Conservation (phyloP, 129 eudicot species). For the Deinandra increscens region DNA sequence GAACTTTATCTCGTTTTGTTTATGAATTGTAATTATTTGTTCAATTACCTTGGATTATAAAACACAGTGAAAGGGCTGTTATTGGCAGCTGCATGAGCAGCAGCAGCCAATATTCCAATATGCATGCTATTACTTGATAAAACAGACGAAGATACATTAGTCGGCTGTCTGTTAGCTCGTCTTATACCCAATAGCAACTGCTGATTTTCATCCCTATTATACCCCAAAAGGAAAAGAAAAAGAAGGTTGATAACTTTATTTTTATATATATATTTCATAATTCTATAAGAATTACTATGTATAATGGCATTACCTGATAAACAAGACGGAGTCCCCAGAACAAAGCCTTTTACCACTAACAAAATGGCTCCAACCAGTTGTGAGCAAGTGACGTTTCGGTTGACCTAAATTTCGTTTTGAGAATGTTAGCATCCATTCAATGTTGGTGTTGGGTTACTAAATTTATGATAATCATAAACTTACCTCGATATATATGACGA, state of each 20-base stretch:
- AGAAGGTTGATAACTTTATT: no score
- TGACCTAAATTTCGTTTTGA: slow-evolving; percentile 52
- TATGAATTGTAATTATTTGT: slow-evolving; percentile 4
- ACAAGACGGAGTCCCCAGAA: slow-evolving; percentile 94
- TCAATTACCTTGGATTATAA: slow-evolving; percentile 81
- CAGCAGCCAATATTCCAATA: slow-evolving; percentile 99
- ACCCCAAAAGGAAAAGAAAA: not conserved
- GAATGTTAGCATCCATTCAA: no score
- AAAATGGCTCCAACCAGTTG: slow-evolving; percentile 99
- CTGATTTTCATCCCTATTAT: slow-evolving; percentile 76
- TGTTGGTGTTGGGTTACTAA: no score
- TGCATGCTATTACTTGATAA: slow-evolving; percentile 99
- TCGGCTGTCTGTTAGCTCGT: slow-evolving; percentile 88
- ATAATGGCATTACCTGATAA: slow-evolving; percentile 59
- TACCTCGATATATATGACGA: slow-evolving; percentile 97
- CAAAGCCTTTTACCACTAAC: slow-evolving; percentile 92
- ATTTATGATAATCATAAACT: not conserved
- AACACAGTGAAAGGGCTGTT: slow-evolving; percentile 80
- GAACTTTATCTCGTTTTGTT: not conserved
- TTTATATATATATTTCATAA: no score
- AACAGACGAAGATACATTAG: slow-evolving; percentile 89
- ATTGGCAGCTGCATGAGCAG: slow-evolving; percentile 97
- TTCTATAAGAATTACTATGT: no score
- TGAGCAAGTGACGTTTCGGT: slow-evolving; percentile 95
- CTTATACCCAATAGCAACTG: slow-evolving; percentile 87